Evolutionary conservation across 495 filamentous ascomycete genomes (phyloP), one percentile per base, ranked within the genome.

Genomic region (Penicillium antarcticum): DNA sequence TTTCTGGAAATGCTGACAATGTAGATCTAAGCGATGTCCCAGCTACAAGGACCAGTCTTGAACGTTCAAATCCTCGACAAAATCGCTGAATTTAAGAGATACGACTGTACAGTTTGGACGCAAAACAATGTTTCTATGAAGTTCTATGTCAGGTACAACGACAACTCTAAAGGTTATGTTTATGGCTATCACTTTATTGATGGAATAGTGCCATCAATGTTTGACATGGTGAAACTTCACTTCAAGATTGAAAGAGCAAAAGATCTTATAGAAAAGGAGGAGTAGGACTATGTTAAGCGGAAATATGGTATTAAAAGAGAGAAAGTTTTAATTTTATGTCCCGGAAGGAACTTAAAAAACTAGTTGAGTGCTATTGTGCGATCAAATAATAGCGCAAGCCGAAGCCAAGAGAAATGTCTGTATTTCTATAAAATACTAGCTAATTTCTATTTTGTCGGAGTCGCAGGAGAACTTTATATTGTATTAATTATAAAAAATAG

Each of bases 341-440:
- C n/a, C n/a, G n/a, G n/a, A n/a, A n/a, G n/a, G n/a, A n/a, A n/a
- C n/a, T n/a, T n/a, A n/a, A n/a, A n/a, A n/a, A n/a, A n/a, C n/a
- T n/a, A n/a, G n/a, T n/a, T n/a, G n/a, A n/a, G n/a, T n/a, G n/a
- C n/a, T n/a, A n/a, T n/a, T n/a, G n/a, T n/a, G n/a, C n/a, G n/a
- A n/a, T n/a, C n/a, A n/a, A n/a, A n/a, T n/a, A 57, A 63, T 48
- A 45, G 55, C 23, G 13, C 53, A 16, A 7, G 17, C 8, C 17
- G 17, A 39, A 21, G 37, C 9, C 16, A 39, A 12, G 36, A 0
- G n/a, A n/a, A n/a, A n/a, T n/a, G n/a, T n/a, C n/a, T n/a, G n/a
- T n/a, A n/a, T n/a, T 17, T 1, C 36, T 38, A 38, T 5, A 19
- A 19, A 17, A 38, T 19, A 19, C 19, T 11, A n/a, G n/a, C n/a